These are phyloP conservation scores for Camellia sinensis DNA, from an alignment of 148 eudicot species.

Conservation along the genomic window DNA sequence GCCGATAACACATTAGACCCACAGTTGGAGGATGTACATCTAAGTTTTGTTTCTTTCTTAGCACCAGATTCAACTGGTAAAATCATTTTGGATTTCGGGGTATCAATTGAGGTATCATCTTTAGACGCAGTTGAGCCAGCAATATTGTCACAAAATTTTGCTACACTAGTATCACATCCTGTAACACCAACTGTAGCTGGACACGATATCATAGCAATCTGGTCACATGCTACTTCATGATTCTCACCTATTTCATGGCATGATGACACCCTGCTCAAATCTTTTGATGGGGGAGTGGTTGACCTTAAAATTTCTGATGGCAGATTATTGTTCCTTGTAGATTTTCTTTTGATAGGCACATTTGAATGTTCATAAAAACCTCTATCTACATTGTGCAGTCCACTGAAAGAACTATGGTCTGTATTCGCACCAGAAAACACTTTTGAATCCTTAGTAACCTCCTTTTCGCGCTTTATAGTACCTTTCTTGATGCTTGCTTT, in stretches of 20 bases:
- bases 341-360: background rate
- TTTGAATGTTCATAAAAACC: background rate
- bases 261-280: slow-evolving; percentile 6
- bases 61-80: slow-evolving; percentile 21
- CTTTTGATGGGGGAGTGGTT: slow-evolving; percentile 13
- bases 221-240: slow-evolving; percentile 16
- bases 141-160: background rate
- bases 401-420: slow-evolving; percentile 6
- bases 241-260: slow-evolving; percentile 10
- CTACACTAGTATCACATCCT: slow-evolving; percentile 11
- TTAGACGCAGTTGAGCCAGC: background rate
- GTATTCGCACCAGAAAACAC: slow-evolving; percentile 16
- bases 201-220: background rate
- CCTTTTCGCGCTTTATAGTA: slow-evolving; percentile 21
- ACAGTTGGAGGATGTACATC: slow-evolving; percentile 13
- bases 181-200: slow-evolving; percentile 10
- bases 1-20: slow-evolving; percentile 16
- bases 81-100: slow-evolving; percentile 9
- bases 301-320: slow-evolving; percentile 19
- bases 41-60: slow-evolving; percentile 22
- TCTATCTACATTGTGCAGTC: slow-evolving; percentile 2
- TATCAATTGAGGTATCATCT: slow-evolving; percentile 9
- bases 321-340: slow-evolving; percentile 19
- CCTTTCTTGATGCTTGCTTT: slow-evolving; percentile 29
- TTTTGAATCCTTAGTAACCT: slow-evolving; percentile 20